phyloP scores from a whole-genome alignment of 805 yeast genomes.

The Priceomyces carsonii region DNA sequence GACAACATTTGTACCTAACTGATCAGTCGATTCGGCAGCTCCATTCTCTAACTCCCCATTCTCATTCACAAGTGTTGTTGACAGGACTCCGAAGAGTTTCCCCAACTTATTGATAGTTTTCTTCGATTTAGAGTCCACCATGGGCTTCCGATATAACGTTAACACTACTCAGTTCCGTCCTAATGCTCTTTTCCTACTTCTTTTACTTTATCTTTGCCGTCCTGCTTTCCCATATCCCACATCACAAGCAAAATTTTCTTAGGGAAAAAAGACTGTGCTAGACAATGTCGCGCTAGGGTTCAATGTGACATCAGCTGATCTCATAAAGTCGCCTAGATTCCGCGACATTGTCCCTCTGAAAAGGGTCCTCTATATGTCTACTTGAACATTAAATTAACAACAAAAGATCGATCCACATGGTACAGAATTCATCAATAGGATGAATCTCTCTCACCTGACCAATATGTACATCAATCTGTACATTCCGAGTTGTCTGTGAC shows the following conservation, averaged over 20 bases:
- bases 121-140: constrained; percentile 19
- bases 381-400: too few species aligned
- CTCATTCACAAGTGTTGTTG: constrained; percentile 12
- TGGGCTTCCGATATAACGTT: constrained; percentile 4
- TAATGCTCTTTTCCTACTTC: constrained; percentile 2
- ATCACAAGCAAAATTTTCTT: not conserved
- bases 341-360: too few species aligned
- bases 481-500: too few species aligned
- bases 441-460: too few species aligned
- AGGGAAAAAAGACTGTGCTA: not conserved
- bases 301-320: not conserved
- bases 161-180: constrained; percentile 2
- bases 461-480: too few species aligned
- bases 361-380: too few species aligned
- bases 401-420: too few species aligned
- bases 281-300: not conserved
- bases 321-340: too few species aligned
- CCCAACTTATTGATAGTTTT: constrained; percentile 19
- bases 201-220: constrained; percentile 1
- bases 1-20: constrained; percentile 1
- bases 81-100: constrained; percentile 21
- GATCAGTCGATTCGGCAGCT: constrained; percentile 1
- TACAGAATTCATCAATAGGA: too few species aligned
- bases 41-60: constrained; percentile 1
- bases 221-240: not conserved